phyloP scores from a whole-genome alignment of 2,329 filamentous ascomycete species.

The Neurospora sp. region DNA sequence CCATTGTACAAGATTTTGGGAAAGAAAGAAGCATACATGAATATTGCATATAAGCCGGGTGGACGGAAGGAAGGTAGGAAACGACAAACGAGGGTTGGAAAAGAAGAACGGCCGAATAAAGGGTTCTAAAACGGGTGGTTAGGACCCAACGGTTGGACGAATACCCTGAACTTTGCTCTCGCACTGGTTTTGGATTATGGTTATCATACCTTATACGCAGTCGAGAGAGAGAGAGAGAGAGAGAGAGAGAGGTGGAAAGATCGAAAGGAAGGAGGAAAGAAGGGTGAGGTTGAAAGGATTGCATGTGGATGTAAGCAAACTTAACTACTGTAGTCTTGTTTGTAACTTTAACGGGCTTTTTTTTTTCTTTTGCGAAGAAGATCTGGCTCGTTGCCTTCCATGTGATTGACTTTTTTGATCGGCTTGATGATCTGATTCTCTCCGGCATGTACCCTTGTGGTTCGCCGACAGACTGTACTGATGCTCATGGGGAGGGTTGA shows the following conservation, averaged over 20 bases:
- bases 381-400: neutral
- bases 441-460: neutral
- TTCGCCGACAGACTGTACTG: neutral
- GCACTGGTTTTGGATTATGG: neutral
- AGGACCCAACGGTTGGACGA: neutral
- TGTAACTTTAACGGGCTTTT: neutral
- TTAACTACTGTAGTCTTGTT: neutral
- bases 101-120: neutral
- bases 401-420: neutral
- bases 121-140: neutral
- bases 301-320: neutral
- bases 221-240: neutral
- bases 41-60: neutral
- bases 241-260: neutral
- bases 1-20: neutral
- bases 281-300: neutral
- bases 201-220: conserved; percentile 5
- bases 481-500: neutral
- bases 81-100: neutral
- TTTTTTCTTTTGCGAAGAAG: neutral
- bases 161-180: neutral
- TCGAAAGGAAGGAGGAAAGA: neutral
- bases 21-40: neutral
- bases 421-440: neutral
- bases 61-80: neutral